A percentile compares a stretch with the other conserved stretches of the same genome.
Conservation (phyloP, 179 eudicot species). For the Pouteria campechiana region DNA sequence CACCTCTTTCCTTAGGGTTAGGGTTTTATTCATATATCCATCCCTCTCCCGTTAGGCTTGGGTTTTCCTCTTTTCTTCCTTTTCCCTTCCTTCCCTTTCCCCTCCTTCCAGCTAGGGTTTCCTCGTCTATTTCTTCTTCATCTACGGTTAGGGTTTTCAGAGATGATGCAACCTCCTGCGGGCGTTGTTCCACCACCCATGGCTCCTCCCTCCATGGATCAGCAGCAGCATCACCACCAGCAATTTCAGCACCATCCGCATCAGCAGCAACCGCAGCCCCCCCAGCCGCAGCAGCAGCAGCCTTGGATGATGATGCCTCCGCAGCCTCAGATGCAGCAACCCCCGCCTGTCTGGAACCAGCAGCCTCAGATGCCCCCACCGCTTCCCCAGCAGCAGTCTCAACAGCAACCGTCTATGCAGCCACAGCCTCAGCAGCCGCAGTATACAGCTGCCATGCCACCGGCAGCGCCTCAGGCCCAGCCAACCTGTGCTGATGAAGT, state of each 20-base stretch:
- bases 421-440: conserved; percentile 12
- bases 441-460: conserved; percentile 11
- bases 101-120: too few relatives aligned
- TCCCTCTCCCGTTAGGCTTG: too few relatives aligned
- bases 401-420: conserved; percentile 14
- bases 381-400: conserved; percentile 9
- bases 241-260: conserved; percentile 18
- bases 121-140: neutral
- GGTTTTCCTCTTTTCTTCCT: too few relatives aligned
- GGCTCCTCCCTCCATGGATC: conserved; percentile 15
- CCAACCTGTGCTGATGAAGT: conserved; percentile 45
- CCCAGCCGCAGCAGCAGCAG: conserved; percentile 19
- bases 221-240: conserved; percentile 16
- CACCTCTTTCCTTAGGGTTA: too few relatives aligned
- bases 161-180: conserved; percentile 26
- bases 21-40: too few relatives aligned
- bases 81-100: too few relatives aligned
- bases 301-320: conserved; percentile 26
- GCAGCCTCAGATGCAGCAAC: conserved; percentile 23
- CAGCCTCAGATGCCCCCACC: conserved; percentile 14
- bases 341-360: conserved; percentile 22
- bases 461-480: conserved; percentile 9
- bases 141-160: neutral
- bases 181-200: conserved; percentile 18
- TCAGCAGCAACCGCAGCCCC: conserved; percentile 16